Evolutionary conservation across 1,284 basidiomycete species (phyloP).

Genomic region (Sporisorium graminicola): DNA sequence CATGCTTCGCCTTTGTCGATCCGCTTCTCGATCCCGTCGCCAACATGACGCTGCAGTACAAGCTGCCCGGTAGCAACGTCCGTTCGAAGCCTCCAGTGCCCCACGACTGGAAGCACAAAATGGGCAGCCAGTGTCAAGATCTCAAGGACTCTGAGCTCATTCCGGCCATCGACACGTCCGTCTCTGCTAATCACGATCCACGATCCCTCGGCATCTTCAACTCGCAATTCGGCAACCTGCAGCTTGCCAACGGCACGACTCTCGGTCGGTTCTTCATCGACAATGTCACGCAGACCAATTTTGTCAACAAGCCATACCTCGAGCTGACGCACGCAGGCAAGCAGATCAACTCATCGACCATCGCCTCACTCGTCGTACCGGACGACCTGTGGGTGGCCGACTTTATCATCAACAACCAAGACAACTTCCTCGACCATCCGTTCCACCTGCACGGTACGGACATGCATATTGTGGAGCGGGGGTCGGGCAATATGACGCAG

Average conservation of each 20-base stretch:
- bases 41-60: constrained; percentile 45
- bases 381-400: constrained; percentile 55
- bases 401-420: constrained; percentile 69
- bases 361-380: constrained; percentile 35
- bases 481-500: constrained; percentile 59
- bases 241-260: constrained; percentile 35
- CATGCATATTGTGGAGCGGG: constrained; percentile 66
- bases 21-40: constrained; percentile 35
- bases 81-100: constrained; percentile 22
- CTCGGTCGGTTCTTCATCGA: constrained; percentile 54
- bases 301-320: constrained; percentile 63
- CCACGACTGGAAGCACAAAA: constrained; percentile 41
- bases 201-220: constrained; percentile 44
- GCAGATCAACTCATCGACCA: constrained; percentile 33
- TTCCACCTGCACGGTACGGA: constrained; percentile 55
- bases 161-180: constrained; percentile 56
- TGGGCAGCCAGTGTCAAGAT: constrained; percentile 41
- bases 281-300: constrained; percentile 49
- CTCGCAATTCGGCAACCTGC: constrained; percentile 41
- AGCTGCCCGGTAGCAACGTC: constrained; percentile 7
- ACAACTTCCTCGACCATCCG: constrained; percentile 67
- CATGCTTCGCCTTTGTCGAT: constrained; percentile 47
- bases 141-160: constrained; percentile 36
- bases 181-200: constrained; percentile 24
- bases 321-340: constrained; percentile 36